A percentile compares a stretch with the other conserved stretches of the same genome.
phyloP scores from a whole-genome alignment of 2,329 filamentous ascomycete genomes.

The Cercospora janseana region DNA sequence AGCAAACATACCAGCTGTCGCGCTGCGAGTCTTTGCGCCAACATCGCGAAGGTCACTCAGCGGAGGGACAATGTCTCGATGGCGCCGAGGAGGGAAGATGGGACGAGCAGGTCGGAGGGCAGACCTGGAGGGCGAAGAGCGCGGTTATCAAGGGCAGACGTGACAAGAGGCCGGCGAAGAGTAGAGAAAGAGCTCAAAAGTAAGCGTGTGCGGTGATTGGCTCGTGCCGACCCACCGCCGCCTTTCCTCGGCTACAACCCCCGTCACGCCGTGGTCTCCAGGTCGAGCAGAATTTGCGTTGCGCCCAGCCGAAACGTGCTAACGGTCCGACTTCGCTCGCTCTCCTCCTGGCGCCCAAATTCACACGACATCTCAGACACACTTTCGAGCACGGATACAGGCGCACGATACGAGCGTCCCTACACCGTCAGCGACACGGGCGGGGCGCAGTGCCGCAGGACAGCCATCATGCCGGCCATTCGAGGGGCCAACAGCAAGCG shows the following conservation, averaged over 20 bases:
- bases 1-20: constrained; percentile 41
- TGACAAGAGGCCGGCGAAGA: constrained; percentile 24
- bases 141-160: constrained; percentile 21
- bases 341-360: constrained; percentile 8
- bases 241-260: constrained; percentile 12
- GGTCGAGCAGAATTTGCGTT: constrained; percentile 16
- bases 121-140: constrained; percentile 18
- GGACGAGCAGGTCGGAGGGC: constrained; percentile 28
- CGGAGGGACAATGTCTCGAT: constrained; percentile 23
- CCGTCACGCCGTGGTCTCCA: constrained; percentile 13
- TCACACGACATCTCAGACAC: constrained; percentile 1
- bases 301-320: constrained; percentile 8
- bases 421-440: constrained; percentile 15
- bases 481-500: constrained; percentile 50
- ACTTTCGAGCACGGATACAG: constrained; percentile 4
- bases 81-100: constrained; percentile 17
- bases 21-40: constrained; percentile 40
- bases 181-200: constrained; percentile 15
- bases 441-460: constrained; percentile 14
- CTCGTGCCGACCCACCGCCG: background rate
- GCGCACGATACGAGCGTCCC: constrained; percentile 2
- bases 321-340: constrained; percentile 10
- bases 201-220: constrained; percentile 11
- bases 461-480: constrained; percentile 49
- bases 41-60: constrained; percentile 35